phyloP scores from a whole-genome alignment of 192 early-diverging fungal species.

The Endogone sp. region DNA sequence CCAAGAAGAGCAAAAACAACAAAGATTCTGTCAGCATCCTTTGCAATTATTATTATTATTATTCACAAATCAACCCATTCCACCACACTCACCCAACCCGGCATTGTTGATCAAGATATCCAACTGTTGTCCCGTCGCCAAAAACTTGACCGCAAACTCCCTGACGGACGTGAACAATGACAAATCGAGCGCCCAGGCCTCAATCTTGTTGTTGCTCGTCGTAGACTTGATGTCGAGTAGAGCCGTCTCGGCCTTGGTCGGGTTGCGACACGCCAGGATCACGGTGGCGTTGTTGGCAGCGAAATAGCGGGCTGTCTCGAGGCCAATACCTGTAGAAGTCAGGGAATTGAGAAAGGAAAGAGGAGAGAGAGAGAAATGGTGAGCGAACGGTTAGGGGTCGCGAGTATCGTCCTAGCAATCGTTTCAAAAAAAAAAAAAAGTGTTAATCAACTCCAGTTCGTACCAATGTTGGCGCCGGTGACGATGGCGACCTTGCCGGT shows the following conservation, averaged over 20 bases:
- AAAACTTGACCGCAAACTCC: slow-evolving; percentile 29
- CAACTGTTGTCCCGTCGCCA: slow-evolving; percentile 21
- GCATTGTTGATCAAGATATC: slow-evolving; percentile 61
- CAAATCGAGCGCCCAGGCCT: slow-evolving; percentile 15
- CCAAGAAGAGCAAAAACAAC: background rate
- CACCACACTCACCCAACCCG: slow-evolving; percentile 17
- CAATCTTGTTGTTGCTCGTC: background rate
- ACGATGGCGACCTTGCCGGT: slow-evolving; percentile 20
- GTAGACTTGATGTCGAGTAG: background rate
- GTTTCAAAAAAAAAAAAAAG: too few species aligned
- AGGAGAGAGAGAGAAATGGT: too few species aligned
- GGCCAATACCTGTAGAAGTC: slow-evolving; percentile 14
- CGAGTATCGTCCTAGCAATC: background rate
- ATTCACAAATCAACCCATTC: background rate
- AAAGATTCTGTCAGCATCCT: slow-evolving; percentile 2
- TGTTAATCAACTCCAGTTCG: too few species aligned
- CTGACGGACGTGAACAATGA: slow-evolving; percentile 32
- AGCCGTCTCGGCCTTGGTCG: background rate
- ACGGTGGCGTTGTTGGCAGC: slow-evolving; percentile 13
- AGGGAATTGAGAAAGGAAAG: background rate
- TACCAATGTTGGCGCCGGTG: slow-evolving; percentile 25
- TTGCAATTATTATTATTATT: slow-evolving; percentile 3
- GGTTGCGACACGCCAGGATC: slow-evolving; percentile 22
- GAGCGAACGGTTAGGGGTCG: too few species aligned
- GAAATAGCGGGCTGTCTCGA: slow-evolving; percentile 19